Base-by-base conservation (phyloP, 2,329 filamentous ascomycete genomes). In the Aspergillus puulaauensis region DNA sequence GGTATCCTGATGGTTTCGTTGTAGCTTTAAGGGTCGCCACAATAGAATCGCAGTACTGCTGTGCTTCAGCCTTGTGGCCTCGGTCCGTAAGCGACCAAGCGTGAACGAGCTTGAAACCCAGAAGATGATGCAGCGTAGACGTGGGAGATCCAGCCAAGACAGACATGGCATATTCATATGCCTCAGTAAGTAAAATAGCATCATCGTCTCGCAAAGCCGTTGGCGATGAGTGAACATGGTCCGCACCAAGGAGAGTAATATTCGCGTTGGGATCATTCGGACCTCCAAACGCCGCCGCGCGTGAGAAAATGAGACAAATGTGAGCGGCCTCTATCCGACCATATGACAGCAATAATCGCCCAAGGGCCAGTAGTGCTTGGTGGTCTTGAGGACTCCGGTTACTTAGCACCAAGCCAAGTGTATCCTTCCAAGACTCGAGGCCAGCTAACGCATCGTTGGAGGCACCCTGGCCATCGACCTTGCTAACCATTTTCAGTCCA, bases 371-470 rank as follows among this genome's bases (percentile, higher is more conserved):
- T 27, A 99, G 77, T 6, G 92, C 92, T 57, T 87, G 85, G 9
- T 84, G 82, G 73, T 99, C 95, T 27, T 90, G 88, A 2, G 83
- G 76, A 61, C 90, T 96, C 60, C 95, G 87, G 74, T 99, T 99
- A 75, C 90, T 93, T 43, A 97, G 76, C 24, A 98, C 85, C 58
- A 99, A 79, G 2, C 88, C 86, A 40, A 98, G 78, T 0, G 95
- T 97, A 74, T 99, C 95, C 44, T 87, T 87, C 95, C 95, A 99
- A 73, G 92, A 92, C 67, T 98, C 90, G 19, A 99, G 80, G 4
- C 95, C 95, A 67, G 91, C 90, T 5, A 93, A 80, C 0, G 88
- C 87, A 72, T 95, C 91, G 63, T 86, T 88, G 0, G 86, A 81
- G 33, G 85, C 76, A 2, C 82, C 84, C 7, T 81, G 77, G 6